phyloP scores from a whole-genome alignment of 2,329 filamentous ascomycete genomes.

The Alternaria viburni region DNA sequence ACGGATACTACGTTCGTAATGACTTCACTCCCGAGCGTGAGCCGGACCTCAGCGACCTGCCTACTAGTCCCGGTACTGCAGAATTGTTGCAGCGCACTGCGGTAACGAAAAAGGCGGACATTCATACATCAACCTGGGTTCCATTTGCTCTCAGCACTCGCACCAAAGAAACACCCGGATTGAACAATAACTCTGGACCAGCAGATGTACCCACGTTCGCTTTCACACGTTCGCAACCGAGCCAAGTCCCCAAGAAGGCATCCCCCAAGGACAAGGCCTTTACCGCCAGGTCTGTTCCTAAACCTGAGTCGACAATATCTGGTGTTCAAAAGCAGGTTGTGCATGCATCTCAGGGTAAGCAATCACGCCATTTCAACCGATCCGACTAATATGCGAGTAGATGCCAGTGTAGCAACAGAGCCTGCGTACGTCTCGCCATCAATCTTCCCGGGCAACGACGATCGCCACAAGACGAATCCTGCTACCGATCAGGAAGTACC shows the following conservation, averaged over 20 bases:
- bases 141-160: not conserved
- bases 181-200: not conserved
- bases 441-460: not conserved
- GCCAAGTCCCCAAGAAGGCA: not conserved
- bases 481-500: not conserved
- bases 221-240: not conserved
- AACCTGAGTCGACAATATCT: not conserved
- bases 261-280: not conserved
- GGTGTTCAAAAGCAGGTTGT: not conserved
- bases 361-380: not conserved
- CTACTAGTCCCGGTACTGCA: slow-evolving; percentile 4
- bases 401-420: not conserved
- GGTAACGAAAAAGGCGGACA: not conserved
- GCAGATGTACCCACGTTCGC: slow-evolving; percentile 2
- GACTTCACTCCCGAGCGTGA: not conserved
- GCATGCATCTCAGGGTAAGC: not conserved
- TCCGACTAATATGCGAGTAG: not conserved
- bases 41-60: not conserved
- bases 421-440: not conserved
- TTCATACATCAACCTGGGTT: not conserved
- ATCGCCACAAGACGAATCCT: not conserved
- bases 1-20: not conserved
- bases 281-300: not conserved
- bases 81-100: slow-evolving; percentile 6
- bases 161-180: not conserved